Evolutionary conservation across 805 yeast genomes (phyloP), one percentile per base, ranked within the genome.

Genomic region (Phaffomyces opuntiae): DNA sequence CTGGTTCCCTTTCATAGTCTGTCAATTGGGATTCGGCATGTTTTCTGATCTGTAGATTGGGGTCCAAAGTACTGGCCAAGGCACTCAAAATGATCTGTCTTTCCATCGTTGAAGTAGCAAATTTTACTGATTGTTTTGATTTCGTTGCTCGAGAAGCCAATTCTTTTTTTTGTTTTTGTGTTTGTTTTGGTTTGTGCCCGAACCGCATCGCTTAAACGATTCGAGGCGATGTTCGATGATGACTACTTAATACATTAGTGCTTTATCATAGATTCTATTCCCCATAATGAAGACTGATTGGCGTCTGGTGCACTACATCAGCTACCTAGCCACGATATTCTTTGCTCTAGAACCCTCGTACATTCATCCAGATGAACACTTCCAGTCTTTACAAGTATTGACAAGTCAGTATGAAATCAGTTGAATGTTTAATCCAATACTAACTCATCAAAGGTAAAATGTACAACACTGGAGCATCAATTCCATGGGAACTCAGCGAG

Each of bases 291-390:
- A n/a, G 35, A 27, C 33, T n/a, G 29, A 42, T 29, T 54, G 58
- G 61, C 49, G 49, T 33, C 36, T 35, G 1, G 49, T 53, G 1
- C 62, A 59, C 35, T 53, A 53, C 24, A 33, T 45, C 12, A 56
- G 65, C 44, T 55, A 54, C 36, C 25, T 51, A 3, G 43, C 57
- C 2, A 60, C 63, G n/a, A 64, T 83, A 21, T 66, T 75, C 25
- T 67, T 87, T 39, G 80, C 85, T 0, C 60, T 85, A 2, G 78
- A 83, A 45, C 74, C 83, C 29, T 87, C 96, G 0, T 93, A 95
- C 60, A 81, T 93, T 40, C 99, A 95, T 54, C 99, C 99, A 0
- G 99, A 93, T 69, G 99, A 93, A 66, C 96, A 90, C 62, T 87
- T 87, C 61, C 99, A 95, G 62, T 77, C 82, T n/a, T 75, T 95